Evolutionary conservation across 2,329 filamentous ascomycete genomes (phyloP).

Genomic region (Colletotrichum brevisporum): DNA sequence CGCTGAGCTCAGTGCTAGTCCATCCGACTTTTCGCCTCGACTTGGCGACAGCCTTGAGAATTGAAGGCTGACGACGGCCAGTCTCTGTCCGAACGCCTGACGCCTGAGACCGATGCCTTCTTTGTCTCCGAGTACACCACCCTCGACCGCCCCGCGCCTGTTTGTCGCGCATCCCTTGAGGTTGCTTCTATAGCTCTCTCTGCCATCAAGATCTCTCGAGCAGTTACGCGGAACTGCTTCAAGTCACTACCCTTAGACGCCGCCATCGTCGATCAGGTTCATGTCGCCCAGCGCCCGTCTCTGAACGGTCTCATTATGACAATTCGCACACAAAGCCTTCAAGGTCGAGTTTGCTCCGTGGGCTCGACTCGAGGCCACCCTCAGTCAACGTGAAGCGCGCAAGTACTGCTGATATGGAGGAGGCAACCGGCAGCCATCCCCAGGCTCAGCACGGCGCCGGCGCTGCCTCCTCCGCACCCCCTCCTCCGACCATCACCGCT

Average conservation of each 20-base stretch:
- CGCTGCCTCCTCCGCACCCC: conserved; percentile 36
- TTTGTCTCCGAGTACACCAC: background rate
- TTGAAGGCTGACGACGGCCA: too few species aligned
- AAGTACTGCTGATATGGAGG: conserved; percentile 41
- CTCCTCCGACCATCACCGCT: conserved; percentile 21
- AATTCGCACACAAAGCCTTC: conserved; percentile 35
- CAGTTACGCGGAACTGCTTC: background rate
- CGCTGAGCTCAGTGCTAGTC: too few species aligned
- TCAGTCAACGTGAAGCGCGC: conserved; percentile 41
- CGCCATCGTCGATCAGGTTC: background rate
- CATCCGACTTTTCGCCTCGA: too few species aligned
- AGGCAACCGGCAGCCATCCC: conserved; percentile 33
- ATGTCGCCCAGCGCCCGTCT: conserved; percentile 31
- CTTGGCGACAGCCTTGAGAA: too few species aligned
- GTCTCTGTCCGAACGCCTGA: background rate
- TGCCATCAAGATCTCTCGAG: conserved; percentile 1
- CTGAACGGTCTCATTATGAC: conserved; percentile 39
- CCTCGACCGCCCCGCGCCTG: conserved; percentile 4
- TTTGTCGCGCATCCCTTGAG: background rate
- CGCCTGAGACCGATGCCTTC: conserved; percentile 9
- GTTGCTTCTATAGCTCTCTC: background rate
- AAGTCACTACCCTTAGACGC: background rate
- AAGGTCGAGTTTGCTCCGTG: conserved; percentile 39
- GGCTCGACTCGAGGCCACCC: conserved; percentile 33
- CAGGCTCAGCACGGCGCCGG: conserved; percentile 35